phyloP scores from a whole-genome alignment of 768 basidiomycete genomes.

The Dioszegia aurantiaca region DNA sequence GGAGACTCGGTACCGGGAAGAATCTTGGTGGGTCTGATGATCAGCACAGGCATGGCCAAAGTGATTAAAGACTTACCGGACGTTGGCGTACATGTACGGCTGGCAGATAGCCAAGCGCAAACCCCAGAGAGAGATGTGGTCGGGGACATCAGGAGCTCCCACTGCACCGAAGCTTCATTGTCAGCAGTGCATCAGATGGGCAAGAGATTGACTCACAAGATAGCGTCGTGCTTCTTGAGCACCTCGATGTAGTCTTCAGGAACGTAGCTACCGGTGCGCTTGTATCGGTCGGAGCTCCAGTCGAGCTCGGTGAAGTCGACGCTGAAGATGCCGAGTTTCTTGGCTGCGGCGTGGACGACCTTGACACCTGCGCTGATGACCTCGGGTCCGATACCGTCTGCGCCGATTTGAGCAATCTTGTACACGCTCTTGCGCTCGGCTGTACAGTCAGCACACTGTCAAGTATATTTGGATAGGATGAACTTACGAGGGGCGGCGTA shows the following conservation, averaged over 20 bases:
- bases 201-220: constrained; percentile 39
- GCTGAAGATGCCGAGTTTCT: constrained; percentile 55
- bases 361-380: constrained; percentile 58
- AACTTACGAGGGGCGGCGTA: constrained; percentile 34
- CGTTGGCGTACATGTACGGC: constrained; percentile 56
- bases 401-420: constrained; percentile 58
- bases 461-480: not conserved
- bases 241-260: constrained; percentile 50
- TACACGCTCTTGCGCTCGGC: constrained; percentile 37
- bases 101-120: constrained; percentile 59
- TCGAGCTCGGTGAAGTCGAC: constrained; percentile 57
- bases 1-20: constrained; percentile 58
- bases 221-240: constrained; percentile 43
- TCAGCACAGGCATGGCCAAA: not conserved
- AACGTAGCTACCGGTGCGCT: constrained; percentile 57
- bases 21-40: constrained; percentile 54
- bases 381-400: constrained; percentile 61
- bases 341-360: constrained; percentile 56
- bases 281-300: constrained; percentile 58
- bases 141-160: constrained; percentile 59
- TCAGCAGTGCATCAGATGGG: not conserved
- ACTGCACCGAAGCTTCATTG: constrained; percentile 57
- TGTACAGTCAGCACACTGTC: constrained; percentile 11
- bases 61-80: constrained; percentile 30
- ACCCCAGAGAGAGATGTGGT: constrained; percentile 63